phyloP scores from a whole-genome alignment of 2,329 filamentous ascomycete species.

The Xylaria sp. region DNA sequence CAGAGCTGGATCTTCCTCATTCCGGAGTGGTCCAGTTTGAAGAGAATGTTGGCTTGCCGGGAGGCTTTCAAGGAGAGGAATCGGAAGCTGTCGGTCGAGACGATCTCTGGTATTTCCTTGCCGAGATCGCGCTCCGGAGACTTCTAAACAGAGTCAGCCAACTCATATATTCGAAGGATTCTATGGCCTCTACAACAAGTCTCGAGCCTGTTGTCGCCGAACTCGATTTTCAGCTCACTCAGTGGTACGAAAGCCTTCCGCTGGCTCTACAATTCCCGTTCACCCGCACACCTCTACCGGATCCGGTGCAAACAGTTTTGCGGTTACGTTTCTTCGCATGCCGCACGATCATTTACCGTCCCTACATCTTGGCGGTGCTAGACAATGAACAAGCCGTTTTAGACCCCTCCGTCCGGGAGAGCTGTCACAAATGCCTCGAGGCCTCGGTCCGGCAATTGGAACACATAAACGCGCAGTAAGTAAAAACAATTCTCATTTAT shows the following conservation, averaged over 20 bases:
- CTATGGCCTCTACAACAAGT: slow-evolving; percentile 70
- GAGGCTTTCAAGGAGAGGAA: slow-evolving; percentile 75
- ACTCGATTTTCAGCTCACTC: slow-evolving; percentile 78
- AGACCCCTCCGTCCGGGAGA: slow-evolving; percentile 74
- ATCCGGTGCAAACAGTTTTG: slow-evolving; percentile 78
- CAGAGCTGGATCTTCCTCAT: slow-evolving; percentile 79
- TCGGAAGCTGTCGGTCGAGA: slow-evolving; percentile 68
- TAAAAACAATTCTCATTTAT: slow-evolving; percentile 25
- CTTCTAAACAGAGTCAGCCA: slow-evolving; percentile 79
- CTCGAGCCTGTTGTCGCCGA: slow-evolving; percentile 79
- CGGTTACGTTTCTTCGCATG: slow-evolving; percentile 82
- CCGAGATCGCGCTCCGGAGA: slow-evolving; percentile 77
- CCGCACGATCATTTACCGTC: slow-evolving; percentile 82
- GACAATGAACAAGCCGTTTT: slow-evolving; percentile 74
- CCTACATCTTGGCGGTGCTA: slow-evolving; percentile 78
- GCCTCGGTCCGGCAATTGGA: slow-evolving; percentile 79
- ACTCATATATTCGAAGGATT: slow-evolving; percentile 76
- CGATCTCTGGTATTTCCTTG: slow-evolving; percentile 84
- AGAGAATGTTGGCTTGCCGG: slow-evolving; percentile 76
- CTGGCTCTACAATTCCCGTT: slow-evolving; percentile 77
- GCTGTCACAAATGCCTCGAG: slow-evolving; percentile 80
- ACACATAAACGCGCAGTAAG: slow-evolving; percentile 75
- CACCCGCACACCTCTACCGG: slow-evolving; percentile 65
- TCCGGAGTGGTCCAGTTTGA: slow-evolving; percentile 83
- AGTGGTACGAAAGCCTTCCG: slow-evolving; percentile 83